These are phyloP conservation scores for Adansonia gregorii DNA, from an alignment of 441 rosid genomes.

Conservation along the genomic window DNA sequence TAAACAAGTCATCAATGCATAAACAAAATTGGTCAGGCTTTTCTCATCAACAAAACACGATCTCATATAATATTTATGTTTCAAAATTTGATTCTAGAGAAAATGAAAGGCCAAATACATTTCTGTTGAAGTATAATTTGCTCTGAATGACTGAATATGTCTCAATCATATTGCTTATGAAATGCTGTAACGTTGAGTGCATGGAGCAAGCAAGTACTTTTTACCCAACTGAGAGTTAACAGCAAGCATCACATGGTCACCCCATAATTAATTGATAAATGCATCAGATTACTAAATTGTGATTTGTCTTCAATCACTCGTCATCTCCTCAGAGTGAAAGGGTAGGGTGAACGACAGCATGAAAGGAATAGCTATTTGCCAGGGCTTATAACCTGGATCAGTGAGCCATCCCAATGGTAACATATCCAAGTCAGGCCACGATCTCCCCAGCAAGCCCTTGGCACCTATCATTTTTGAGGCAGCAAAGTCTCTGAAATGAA, in stretches of 20 bases:
- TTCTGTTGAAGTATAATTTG: neutral
- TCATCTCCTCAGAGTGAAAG: constrained; percentile 1
- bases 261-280: neutral
- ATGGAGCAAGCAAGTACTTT: neutral
- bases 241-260: constrained; percentile 18
- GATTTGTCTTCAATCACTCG: constrained; percentile 4
- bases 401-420: constrained; percentile 92
- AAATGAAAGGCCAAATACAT: constrained; percentile 10
- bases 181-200: neutral
- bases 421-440: constrained; percentile 96
- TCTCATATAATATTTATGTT: neutral
- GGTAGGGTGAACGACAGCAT: neutral
- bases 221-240: constrained; percentile 10
- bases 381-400: constrained; percentile 58
- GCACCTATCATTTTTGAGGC: constrained; percentile 68
- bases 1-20: neutral
- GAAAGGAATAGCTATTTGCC: constrained; percentile 19
- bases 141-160: neutral
- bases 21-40: neutral
- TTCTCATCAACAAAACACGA: neutral
- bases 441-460: constrained; percentile 63
- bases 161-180: constrained; percentile 7
- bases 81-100: constrained; percentile 6
- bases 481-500: constrained; percentile 61
- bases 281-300: neutral